These are phyloP conservation scores for Aspergillus fijiensis DNA, from an alignment of 2,329 filamentous ascomycete species.

Conservation along the genomic window DNA sequence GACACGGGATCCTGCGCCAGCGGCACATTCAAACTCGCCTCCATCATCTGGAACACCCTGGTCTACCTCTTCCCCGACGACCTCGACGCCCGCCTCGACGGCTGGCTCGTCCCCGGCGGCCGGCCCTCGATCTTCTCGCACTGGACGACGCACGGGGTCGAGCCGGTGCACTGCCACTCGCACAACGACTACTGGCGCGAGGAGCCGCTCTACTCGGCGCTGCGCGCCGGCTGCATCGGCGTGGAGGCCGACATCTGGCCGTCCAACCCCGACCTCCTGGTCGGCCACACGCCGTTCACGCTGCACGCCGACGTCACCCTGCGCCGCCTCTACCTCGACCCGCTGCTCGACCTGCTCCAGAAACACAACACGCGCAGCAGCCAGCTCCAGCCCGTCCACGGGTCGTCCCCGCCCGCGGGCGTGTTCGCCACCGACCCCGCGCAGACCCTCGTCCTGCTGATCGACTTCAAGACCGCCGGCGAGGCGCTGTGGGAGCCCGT, in stretches of 20 bases:
- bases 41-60: conserved; percentile 1
- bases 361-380: conserved; percentile 47
- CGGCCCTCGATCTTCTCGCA: conserved; percentile 11
- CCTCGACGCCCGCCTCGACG: conserved; percentile 8
- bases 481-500: conserved; percentile 29
- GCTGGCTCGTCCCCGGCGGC: conserved; percentile 9
- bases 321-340: conserved; percentile 62
- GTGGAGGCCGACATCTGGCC: conserved; percentile 71
- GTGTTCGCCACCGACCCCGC: conserved; percentile 56
- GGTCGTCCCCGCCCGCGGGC: conserved; percentile 41
- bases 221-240: conserved; percentile 59
- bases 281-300: conserved; percentile 61
- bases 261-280: conserved; percentile 56
- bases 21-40: conserved; percentile 3
- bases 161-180: conserved; percentile 61
- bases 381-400: conserved; percentile 2
- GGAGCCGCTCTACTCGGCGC: conserved; percentile 62
- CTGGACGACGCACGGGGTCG: conserved; percentile 36
- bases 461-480: conserved; percentile 67
- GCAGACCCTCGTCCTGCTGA: conserved; percentile 61
- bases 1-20: background rate
- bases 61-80: conserved; percentile 9
- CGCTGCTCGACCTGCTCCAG: conserved; percentile 60
- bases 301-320: conserved; percentile 60
- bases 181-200: conserved; percentile 71